These are phyloP conservation scores for Scenedesmus sp. DNA, from an alignment of 163 green algal genomes.

Conservation along the genomic window DNA sequence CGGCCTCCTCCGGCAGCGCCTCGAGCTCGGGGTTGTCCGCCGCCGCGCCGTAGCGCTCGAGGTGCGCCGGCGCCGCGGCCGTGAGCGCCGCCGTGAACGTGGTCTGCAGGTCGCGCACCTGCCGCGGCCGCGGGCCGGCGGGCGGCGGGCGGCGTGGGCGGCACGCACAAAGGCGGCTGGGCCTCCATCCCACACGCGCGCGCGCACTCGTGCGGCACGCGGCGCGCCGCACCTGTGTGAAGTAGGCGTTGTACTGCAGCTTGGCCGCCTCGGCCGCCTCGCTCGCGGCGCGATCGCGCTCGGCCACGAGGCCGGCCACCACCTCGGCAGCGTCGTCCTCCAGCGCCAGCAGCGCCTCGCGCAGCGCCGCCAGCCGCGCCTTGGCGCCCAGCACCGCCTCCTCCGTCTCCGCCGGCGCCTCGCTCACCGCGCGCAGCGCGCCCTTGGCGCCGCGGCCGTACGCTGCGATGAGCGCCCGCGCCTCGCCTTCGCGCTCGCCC, in stretches of 20 bases:
- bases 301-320: slow-evolving; percentile 64
- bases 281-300: slow-evolving; percentile 81
- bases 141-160: too few species aligned
- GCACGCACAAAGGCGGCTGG: too few species aligned
- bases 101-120: slow-evolving; percentile 76
- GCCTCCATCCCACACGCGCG: too few species aligned
- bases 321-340: slow-evolving; percentile 68
- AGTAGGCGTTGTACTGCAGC: slow-evolving; percentile 74
- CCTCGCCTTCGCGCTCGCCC: slow-evolving; percentile 60
- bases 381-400: too few species aligned
- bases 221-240: slow-evolving; percentile 62
- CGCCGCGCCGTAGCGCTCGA: slow-evolving; percentile 37
- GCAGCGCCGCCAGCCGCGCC: slow-evolving; percentile 49
- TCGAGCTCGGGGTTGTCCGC: slow-evolving; percentile 43
- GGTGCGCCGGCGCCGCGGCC: slow-evolving; percentile 10
- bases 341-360: slow-evolving; percentile 65
- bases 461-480: slow-evolving; percentile 54
- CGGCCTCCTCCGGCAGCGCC: slow-evolving; percentile 59
- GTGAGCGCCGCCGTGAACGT: slow-evolving; percentile 64
- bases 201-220: too few species aligned
- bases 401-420: slow-evolving; percentile 38
- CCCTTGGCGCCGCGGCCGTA: slow-evolving; percentile 76
- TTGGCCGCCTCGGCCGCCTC: slow-evolving; percentile 78
- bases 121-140: too few species aligned
- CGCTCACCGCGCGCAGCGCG: slow-evolving; percentile 42